These are phyloP conservation scores for Solanum ahanhuiri DNA, from an alignment of 257 asterid genomes.

Conservation along the genomic window DNA sequence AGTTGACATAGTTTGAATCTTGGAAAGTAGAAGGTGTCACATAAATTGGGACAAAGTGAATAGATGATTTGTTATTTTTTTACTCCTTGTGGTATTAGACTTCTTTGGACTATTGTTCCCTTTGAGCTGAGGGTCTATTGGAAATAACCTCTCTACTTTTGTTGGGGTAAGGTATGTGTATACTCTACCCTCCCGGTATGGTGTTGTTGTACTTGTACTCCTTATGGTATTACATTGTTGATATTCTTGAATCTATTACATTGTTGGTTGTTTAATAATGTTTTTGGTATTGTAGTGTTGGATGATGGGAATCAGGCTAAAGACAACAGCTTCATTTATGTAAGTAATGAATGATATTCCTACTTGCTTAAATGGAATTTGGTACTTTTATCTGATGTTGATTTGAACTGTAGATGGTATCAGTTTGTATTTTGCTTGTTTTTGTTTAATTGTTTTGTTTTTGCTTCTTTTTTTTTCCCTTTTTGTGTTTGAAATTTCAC, in stretches of 20 bases:
- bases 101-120: not conserved
- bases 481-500: not conserved
- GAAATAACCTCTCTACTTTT: not conserved
- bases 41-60: not conserved
- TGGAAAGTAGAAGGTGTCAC: not conserved
- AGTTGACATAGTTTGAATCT: not conserved
- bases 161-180: not conserved
- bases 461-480: not conserved
- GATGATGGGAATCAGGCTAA: constrained; percentile 74
- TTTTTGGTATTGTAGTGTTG: constrained; percentile 50
- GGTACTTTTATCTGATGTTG: not conserved
- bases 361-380: not conserved
- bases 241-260: constrained; percentile 6
- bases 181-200: not conserved
- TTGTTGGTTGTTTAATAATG: constrained; percentile 4
- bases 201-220: not conserved
- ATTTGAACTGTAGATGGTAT: not conserved
- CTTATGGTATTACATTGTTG: not conserved
- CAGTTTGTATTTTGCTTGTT: not conserved
- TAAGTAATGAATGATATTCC: constrained; percentile 22
- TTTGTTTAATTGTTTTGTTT: not conserved
- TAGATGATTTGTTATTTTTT: not conserved
- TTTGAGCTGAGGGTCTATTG: not conserved
- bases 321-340: constrained; percentile 94
- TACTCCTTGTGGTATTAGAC: not conserved